A percentile compares a stretch with the other conserved stretches of the same genome.
These are phyloP conservation scores for Gardenia jasminoides DNA, from an alignment of 257 asterid species.

Conservation along the genomic window DNA sequence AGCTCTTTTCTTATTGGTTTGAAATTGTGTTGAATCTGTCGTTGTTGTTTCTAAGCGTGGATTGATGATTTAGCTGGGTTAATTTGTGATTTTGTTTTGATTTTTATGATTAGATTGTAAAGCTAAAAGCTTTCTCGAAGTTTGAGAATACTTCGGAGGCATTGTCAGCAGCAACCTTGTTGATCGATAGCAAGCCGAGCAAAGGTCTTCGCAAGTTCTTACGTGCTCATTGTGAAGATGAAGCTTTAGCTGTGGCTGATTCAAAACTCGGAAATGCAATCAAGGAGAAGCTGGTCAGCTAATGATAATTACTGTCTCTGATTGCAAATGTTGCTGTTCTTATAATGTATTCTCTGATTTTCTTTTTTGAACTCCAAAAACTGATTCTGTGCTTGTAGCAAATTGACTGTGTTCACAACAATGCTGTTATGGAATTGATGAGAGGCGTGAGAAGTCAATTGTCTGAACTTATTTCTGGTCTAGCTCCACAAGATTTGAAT, in stretches of 20 bases:
- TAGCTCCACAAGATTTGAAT: conserved; percentile 79
- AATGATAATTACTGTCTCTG: background rate
- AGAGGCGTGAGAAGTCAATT: conserved; percentile 85
- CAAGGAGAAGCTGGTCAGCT: conserved; percentile 80
- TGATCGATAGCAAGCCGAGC: conserved; percentile 71
- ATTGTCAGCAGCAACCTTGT: conserved; percentile 61
- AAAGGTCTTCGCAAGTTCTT: conserved; percentile 75
- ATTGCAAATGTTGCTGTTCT: background rate
- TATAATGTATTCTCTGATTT: background rate
- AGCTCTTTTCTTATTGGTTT: background rate
- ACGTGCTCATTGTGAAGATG: conserved; percentile 67
- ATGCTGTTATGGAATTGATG: conserved; percentile 83
- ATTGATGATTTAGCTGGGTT: background rate
- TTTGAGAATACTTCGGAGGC: conserved; percentile 86
- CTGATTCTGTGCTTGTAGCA: conserved; percentile 38
- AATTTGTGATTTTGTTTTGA: background rate
- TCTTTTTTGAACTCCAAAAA: background rate
- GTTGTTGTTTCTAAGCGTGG: background rate
- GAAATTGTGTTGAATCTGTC: background rate
- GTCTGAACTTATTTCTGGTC: conserved; percentile 79
- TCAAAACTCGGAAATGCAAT: conserved; percentile 78
- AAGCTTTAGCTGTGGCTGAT: conserved; percentile 72
- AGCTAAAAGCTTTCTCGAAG: conserved; percentile 74
- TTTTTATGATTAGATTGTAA: conserved; percentile 49
- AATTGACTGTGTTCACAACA: conserved; percentile 85